Percentiles rank a stretch among this genome's conserved stretches.
Conservation (phyloP, 2,329 filamentous ascomycete genomes). For the Aspergillus bombycis region DNA sequence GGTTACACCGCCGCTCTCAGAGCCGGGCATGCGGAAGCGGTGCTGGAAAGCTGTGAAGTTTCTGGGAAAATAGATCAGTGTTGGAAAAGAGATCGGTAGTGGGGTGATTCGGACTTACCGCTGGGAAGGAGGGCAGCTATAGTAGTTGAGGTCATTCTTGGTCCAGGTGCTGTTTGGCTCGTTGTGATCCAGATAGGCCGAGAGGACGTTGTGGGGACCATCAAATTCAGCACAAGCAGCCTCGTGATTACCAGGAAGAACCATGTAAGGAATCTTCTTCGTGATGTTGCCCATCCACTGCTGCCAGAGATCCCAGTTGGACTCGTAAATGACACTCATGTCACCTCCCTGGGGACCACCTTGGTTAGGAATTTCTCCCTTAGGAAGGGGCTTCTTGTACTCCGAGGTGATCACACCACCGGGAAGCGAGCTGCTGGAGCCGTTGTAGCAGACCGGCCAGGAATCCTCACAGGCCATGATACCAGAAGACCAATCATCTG, state of each 20-base stretch:
- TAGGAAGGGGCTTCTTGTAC: slow-evolving; percentile 51
- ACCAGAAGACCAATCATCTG: slow-evolving; percentile 56
- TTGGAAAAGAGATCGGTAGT: too few relatives aligned
- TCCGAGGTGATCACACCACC: slow-evolving; percentile 38
- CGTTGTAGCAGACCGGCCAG: slow-evolving; percentile 59
- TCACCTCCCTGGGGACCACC: slow-evolving; percentile 53
- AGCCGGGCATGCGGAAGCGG: slow-evolving; percentile 56
- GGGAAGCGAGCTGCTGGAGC: slow-evolving; percentile 46
- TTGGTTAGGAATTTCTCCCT: slow-evolving; percentile 50
- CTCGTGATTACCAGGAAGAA: slow-evolving; percentile 56
- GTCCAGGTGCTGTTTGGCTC: slow-evolving; percentile 46
- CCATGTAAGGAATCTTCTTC: slow-evolving; percentile 54
- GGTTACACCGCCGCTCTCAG: slow-evolving; percentile 51
- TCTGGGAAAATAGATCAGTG: slow-evolving; percentile 21
- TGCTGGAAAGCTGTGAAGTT: slow-evolving; percentile 57
- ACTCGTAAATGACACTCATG: slow-evolving; percentile 54
- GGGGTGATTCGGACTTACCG: slow-evolving; percentile 30
- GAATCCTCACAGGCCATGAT: slow-evolving; percentile 52
- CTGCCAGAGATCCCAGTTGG: slow-evolving; percentile 58
- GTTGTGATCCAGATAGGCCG: slow-evolving; percentile 52
- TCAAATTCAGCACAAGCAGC: slow-evolving; percentile 54
- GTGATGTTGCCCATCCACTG: slow-evolving; percentile 52
- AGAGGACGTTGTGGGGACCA: slow-evolving; percentile 47
- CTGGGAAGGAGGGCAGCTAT: slow-evolving; percentile 56
- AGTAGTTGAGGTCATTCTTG: slow-evolving; percentile 49